Percentiles rank a stretch among this genome's conserved stretches.
Conservation (phyloP, 495 filamentous ascomycete species). For the Cryomyces minteri region DNA sequence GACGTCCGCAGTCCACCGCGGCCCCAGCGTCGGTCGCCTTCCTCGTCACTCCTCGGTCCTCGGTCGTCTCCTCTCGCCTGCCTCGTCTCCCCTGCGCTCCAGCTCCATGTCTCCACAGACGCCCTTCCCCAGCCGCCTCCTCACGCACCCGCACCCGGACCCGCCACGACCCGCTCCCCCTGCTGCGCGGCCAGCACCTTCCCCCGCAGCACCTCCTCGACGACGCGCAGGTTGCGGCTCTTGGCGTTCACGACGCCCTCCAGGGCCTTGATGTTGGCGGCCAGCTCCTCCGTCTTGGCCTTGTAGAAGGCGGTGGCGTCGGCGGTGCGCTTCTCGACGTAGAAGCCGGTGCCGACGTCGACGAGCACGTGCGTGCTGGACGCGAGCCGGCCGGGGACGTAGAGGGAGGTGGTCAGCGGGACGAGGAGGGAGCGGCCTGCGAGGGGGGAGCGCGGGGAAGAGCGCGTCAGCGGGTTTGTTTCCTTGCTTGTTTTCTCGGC, state of each 20-base stretch:
- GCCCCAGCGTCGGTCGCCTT: not conserved
- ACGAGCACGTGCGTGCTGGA: slow-evolving; percentile 70
- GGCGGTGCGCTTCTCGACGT: slow-evolving; percentile 74
- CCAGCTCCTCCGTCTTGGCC: slow-evolving; percentile 63
- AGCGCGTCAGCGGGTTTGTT: not conserved
- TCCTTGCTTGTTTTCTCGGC: not conserved
- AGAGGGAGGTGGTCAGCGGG: slow-evolving; percentile 80
- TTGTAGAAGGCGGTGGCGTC: slow-evolving; percentile 76
- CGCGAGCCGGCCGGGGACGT: slow-evolving; percentile 69
- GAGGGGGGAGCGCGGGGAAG: slow-evolving; percentile 2
- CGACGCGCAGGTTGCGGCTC: slow-evolving; percentile 60
- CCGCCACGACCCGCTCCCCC: slow-evolving; percentile 6
- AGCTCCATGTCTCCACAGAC: not conserved
- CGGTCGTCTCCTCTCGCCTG: not conserved
- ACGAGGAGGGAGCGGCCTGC: slow-evolving; percentile 57
- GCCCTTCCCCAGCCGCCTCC: not conserved
- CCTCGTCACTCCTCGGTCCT: not conserved
- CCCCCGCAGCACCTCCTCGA: slow-evolving; percentile 41
- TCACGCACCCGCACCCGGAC: slow-evolving; percentile 7
- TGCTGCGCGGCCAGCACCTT: not conserved
- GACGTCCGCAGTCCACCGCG: not conserved
- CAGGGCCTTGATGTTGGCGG: slow-evolving; percentile 60
- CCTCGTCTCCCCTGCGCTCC: too few relatives aligned
- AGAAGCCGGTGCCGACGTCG: slow-evolving; percentile 92
- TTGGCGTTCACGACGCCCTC: slow-evolving; percentile 78